These are phyloP conservation scores for Debaryomyces coudertii DNA, from an alignment of 1,139 yeast genomes.

Conservation along the genomic window DNA sequence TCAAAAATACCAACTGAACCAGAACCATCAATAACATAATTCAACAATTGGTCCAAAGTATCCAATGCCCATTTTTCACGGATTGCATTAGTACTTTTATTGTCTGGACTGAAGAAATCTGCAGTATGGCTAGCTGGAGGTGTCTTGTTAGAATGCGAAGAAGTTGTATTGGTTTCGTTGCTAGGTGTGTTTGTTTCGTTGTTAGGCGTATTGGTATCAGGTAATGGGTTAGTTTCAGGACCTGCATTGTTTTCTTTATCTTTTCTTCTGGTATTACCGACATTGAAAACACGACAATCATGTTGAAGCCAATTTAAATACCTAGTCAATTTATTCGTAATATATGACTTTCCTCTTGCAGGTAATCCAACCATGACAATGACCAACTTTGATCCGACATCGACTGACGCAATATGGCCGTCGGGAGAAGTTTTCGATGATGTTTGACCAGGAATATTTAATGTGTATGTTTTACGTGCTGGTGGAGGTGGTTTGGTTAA, in stretches of 20 bases:
- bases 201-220: conserved; percentile 55
- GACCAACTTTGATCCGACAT: conserved; percentile 79
- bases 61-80: conserved; percentile 98
- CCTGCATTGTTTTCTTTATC: conserved; percentile 65
- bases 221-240: conserved; percentile 72
- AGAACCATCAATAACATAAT: conserved; percentile 74
- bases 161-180: conserved; percentile 27
- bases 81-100: conserved; percentile 61
- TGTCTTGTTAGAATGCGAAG: conserved; percentile 16
- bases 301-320: conserved; percentile 93
- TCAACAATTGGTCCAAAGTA: conserved; percentile 81
- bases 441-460: conserved; percentile 93
- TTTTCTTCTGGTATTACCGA: conserved; percentile 87
- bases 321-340: conserved; percentile 85
- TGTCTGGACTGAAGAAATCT: conserved; percentile 83
- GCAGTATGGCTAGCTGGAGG: conserved; percentile 60
- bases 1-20: conserved; percentile 96
- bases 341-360: conserved; percentile 90
- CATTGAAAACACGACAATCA: conserved; percentile 87
- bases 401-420: conserved; percentile 72
- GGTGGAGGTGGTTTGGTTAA: conserved; percentile 43
- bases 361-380: conserved; percentile 96
- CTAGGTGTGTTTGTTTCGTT: conserved; percentile 39
- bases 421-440: conserved; percentile 82
- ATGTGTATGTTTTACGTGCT: conserved; percentile 66